Conservation (phyloP, 768 basidiomycete genomes). For the Polyporus arcularius region DNA sequence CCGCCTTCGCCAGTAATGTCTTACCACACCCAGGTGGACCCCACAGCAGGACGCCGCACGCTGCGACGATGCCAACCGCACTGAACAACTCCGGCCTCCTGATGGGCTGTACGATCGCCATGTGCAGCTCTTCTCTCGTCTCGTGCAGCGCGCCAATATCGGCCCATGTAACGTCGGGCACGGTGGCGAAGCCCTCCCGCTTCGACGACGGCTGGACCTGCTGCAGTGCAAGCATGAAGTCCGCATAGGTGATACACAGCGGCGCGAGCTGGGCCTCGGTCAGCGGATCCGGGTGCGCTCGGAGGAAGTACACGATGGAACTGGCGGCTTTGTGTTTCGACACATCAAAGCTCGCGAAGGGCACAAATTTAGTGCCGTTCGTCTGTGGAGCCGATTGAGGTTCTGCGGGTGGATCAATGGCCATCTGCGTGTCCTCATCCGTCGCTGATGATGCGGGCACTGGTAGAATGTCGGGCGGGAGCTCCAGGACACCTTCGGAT, state of each 20-base stretch:
- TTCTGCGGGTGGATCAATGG: constrained; percentile 33
- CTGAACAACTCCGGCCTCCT: constrained; percentile 85
- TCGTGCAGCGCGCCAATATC: constrained; percentile 91
- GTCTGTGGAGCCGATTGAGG: constrained; percentile 9
- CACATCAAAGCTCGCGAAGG: constrained; percentile 39
- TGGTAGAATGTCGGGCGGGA: constrained; percentile 42
- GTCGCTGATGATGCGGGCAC: not conserved
- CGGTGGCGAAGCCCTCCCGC: constrained; percentile 96
- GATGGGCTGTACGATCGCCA: constrained; percentile 97
- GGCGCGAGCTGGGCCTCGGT: constrained; percentile 77
- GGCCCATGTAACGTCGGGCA: constrained; percentile 93
- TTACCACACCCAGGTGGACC: constrained; percentile 99
- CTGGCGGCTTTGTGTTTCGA: constrained; percentile 43
- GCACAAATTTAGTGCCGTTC: constrained; percentile 24
- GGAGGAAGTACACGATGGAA: constrained; percentile 89
- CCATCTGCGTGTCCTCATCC: constrained; percentile 37
- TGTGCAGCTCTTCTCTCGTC: constrained; percentile 89
- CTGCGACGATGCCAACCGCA: constrained; percentile 85
- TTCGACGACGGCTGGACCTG: constrained; percentile 95
- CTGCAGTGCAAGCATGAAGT: constrained; percentile 81
- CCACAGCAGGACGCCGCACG: constrained; percentile 96
- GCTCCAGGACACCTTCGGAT: constrained; percentile 60
- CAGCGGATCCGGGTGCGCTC: constrained; percentile 81
- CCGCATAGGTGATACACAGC: constrained; percentile 75
- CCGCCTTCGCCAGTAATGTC: constrained; percentile 96